phyloP scores from a whole-genome alignment of 176 grass and related monocot species.

The Eremochloa ophiuroides region DNA sequence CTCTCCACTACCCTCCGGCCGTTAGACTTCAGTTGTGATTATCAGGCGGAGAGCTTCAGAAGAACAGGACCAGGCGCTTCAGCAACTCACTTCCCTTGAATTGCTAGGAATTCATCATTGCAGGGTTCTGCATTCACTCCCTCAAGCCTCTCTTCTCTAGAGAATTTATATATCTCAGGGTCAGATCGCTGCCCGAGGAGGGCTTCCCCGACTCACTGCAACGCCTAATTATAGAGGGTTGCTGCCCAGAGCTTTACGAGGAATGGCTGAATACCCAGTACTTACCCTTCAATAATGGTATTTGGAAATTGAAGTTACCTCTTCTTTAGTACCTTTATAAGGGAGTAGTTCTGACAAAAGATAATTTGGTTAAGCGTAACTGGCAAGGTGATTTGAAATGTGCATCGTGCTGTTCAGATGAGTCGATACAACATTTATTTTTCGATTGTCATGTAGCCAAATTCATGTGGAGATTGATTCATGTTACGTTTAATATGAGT shows the following conservation, averaged over 20 bases:
- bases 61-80: background rate
- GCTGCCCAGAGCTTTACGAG: background rate
- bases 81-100: background rate
- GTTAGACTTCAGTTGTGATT: fast-evolving
- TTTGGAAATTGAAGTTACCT: no score
- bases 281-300: no score
- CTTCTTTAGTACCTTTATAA: no score
- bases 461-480: no score
- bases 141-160: background rate
- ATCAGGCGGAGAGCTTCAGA: background rate
- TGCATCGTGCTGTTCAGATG: no score
- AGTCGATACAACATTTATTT: no score
- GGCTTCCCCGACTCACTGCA: background rate
- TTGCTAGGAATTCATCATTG: fast-evolving
- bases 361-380: no score
- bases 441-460: no score
- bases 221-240: fast-evolving
- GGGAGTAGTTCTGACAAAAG: no score
- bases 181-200: background rate
- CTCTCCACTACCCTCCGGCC: background rate
- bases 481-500: no score
- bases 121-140: background rate
- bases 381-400: no score
- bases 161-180: fast-evolving
- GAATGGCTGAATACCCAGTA: background rate